A percentile compares a stretch with the other conserved stretches of the same genome.
phyloP scores from a whole-genome alignment of 495 filamentous ascomycete species.

The Penicilliopsis zonata region DNA sequence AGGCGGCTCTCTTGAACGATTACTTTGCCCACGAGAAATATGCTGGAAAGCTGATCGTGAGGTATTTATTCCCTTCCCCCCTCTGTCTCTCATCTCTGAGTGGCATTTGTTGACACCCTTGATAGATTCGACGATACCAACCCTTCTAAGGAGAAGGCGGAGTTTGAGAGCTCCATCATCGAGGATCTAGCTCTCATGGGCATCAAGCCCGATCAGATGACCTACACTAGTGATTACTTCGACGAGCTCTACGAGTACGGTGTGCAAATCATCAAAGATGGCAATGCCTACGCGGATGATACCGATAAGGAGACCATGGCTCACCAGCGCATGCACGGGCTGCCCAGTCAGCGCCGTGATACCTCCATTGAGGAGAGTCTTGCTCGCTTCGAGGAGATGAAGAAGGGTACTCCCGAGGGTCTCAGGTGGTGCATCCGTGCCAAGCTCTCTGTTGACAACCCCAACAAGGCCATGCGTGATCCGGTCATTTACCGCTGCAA shows the following conservation, averaged over 20 bases:
- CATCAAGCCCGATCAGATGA: slow-evolving; percentile 65
- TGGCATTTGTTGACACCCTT: too few relatives aligned
- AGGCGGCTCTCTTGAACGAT: slow-evolving; percentile 84
- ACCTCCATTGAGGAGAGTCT: slow-evolving; percentile 71
- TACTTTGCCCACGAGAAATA: slow-evolving; percentile 90
- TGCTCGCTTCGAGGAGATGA: slow-evolving; percentile 78
- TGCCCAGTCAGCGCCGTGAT: slow-evolving; percentile 64
- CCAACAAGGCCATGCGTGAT: slow-evolving; percentile 80
- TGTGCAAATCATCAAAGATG: slow-evolving; percentile 65
- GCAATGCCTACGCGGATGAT: slow-evolving; percentile 83
- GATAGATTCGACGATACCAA: slow-evolving; percentile 77
- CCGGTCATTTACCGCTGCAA: slow-evolving; percentile 90
- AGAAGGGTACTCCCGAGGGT: slow-evolving; percentile 63
- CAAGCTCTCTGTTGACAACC: slow-evolving; percentile 73
- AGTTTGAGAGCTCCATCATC: slow-evolving; percentile 81
- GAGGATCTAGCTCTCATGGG: slow-evolving; percentile 80
- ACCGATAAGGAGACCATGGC: slow-evolving; percentile 81
- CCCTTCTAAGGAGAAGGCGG: slow-evolving; percentile 83
- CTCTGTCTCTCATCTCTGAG: too few relatives aligned
- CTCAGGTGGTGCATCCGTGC: slow-evolving; percentile 75
- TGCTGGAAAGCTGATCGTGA: slow-evolving; percentile 57
- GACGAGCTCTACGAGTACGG: slow-evolving; percentile 73
- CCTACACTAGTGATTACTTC: slow-evolving; percentile 86
- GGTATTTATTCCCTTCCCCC: too few relatives aligned
- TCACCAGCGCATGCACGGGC: slow-evolving; percentile 62